Evolutionary conservation across 306 rosid species (phyloP).

Genomic region (Dalbergia cochinchinensis): DNA sequence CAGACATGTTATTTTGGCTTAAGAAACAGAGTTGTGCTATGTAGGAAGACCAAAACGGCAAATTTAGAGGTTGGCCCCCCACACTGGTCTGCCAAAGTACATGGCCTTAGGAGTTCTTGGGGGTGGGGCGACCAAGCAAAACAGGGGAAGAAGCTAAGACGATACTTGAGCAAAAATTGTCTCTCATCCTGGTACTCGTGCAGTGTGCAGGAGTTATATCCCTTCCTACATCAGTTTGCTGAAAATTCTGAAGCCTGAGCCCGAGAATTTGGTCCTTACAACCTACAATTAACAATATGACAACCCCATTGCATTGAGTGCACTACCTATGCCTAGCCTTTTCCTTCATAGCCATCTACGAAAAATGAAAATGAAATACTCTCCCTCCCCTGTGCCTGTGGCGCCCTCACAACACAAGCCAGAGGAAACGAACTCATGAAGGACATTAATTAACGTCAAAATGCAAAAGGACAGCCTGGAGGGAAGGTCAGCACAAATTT

Average conservation of each 20-base stretch:
- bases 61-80: constrained; percentile 23
- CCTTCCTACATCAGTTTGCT: constrained; percentile 33
- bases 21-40: not conserved
- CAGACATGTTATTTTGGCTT: not conserved
- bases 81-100: constrained; percentile 10
- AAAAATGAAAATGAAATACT: constrained; percentile 11
- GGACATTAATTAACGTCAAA: not conserved
- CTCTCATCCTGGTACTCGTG: constrained; percentile 45
- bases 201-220: constrained; percentile 39
- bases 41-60: not conserved
- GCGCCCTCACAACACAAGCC: not conserved
- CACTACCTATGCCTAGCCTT: constrained; percentile 35
- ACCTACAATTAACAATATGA: constrained; percentile 44
- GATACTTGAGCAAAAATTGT: constrained; percentile 27
- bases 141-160: not conserved
- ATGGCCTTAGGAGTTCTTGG: constrained; percentile 16
- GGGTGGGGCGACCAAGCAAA: not conserved
- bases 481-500: constrained; percentile 1
- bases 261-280: constrained; percentile 41
- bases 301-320: constrained; percentile 37
- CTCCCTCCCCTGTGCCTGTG: not conserved
- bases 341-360: not conserved
- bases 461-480: constrained; percentile 32
- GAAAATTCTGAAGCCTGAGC: constrained; percentile 37
- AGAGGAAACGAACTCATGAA: not conserved